Conservation (phyloP, 2,329 filamentous ascomycete genomes). For the Epichloe aotearoae region DNA sequence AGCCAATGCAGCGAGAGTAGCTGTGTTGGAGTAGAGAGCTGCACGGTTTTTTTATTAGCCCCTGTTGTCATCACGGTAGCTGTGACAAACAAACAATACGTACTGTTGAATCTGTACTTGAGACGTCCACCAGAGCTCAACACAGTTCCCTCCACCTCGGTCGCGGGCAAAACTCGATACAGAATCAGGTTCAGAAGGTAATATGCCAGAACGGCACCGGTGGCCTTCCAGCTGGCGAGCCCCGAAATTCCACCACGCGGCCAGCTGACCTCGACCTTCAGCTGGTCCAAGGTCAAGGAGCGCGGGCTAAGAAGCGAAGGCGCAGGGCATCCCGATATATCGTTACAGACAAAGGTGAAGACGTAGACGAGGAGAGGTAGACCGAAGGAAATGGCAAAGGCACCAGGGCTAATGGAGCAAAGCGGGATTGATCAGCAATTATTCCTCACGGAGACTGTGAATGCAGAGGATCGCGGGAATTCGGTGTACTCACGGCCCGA, state of each 20-base stretch:
- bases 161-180: conserved; percentile 63
- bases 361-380: conserved; percentile 69
- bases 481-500: conserved; percentile 31
- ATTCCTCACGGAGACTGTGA: background rate
- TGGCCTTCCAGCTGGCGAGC: conserved; percentile 56
- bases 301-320: conserved; percentile 65
- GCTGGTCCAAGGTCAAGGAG: conserved; percentile 53
- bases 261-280: conserved; percentile 78
- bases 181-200: conserved; percentile 64
- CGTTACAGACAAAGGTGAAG: conserved; percentile 80
- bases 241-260: conserved; percentile 55
- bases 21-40: conserved; percentile 66
- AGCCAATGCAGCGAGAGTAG: conserved; percentile 56
- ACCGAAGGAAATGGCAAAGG: conserved; percentile 63
- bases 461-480: background rate
- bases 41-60: conserved; percentile 5
- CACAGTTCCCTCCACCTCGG: conserved; percentile 55
- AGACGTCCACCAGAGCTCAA: conserved; percentile 59
- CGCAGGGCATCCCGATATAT: conserved; percentile 79
- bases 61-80: background rate
- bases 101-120: conserved; percentile 73
- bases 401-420: conserved; percentile 47
- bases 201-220: conserved; percentile 61
- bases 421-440: background rate
- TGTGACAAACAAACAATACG: conserved; percentile 9